A percentile compares a stretch with the other conserved stretches of the same genome.
Evolutionary conservation across 345 rosid genomes (phyloP).

Genomic region (Gossypium thurberi): DNA sequence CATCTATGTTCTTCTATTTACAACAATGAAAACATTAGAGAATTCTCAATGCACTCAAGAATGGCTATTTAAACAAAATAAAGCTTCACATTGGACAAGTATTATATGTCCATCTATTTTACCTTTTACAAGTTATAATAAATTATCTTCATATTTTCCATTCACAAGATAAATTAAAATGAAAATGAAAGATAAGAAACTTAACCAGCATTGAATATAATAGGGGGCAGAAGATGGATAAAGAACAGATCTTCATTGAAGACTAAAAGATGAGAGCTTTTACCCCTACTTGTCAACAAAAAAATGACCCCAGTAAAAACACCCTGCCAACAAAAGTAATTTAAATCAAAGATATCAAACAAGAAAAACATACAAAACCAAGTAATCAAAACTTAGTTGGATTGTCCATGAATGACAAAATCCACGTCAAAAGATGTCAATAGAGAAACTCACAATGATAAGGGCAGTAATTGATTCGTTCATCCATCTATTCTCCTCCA

Average conservation of each 20-base stretch:
- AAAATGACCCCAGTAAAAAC: constrained; percentile 66
- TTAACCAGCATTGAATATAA: constrained; percentile 96
- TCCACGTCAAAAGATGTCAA: neutral
- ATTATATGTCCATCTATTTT: neutral
- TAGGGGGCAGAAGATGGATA: constrained; percentile 95
- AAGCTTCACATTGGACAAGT: neutral
- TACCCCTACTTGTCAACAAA: constrained; percentile 71
- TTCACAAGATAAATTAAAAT: neutral
- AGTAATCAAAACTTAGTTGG: neutral
- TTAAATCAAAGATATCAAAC: constrained; percentile 6
- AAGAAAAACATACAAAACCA: neutral
- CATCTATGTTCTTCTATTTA: neutral
- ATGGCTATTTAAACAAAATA: neutral
- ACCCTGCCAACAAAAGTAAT: constrained; percentile 48
- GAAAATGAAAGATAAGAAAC: constrained; percentile 13
- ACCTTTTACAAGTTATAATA: neutral
- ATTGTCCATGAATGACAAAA: neutral
- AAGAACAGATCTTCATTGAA: constrained; percentile 99
- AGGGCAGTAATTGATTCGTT: constrained; percentile 97
- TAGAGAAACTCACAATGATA: constrained; percentile 48
- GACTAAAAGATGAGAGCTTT: constrained; percentile 86
- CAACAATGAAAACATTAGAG: neutral
- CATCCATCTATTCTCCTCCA: too few species aligned
- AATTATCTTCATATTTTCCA: neutral
- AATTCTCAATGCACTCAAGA: neutral